A percentile compares a stretch with the other conserved stretches of the same genome.
Conservation (phyloP, 495 filamentous ascomycete species). For the Aspergillus mulundensis region DNA sequence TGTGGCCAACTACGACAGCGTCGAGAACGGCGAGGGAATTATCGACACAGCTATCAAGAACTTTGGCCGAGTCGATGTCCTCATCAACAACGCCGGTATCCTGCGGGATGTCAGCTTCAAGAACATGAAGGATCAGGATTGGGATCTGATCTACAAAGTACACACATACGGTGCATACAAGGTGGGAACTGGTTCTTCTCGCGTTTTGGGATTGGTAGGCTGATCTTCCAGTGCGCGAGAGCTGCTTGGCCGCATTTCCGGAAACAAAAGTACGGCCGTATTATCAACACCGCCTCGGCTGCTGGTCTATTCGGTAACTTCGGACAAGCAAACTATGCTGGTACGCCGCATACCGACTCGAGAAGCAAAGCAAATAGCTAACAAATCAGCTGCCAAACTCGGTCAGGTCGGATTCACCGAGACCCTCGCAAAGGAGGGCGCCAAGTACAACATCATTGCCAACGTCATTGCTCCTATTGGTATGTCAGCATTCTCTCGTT, state of each 20-base stretch:
- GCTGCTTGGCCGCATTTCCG: constrained; percentile 98
- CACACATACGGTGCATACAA: constrained; percentile 96
- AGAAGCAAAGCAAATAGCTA: constrained; percentile 11
- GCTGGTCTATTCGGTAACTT: constrained; percentile 95
- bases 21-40: constrained; percentile 90
- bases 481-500: constrained; percentile 22
- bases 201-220: not conserved
- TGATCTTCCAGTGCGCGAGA: constrained; percentile 62
- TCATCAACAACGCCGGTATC: constrained; percentile 98
- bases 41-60: constrained; percentile 92
- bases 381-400: constrained; percentile 74
- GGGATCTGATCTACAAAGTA: constrained; percentile 91
- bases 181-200: constrained; percentile 30
- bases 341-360: constrained; percentile 28
- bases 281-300: constrained; percentile 95
- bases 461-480: constrained; percentile 94
- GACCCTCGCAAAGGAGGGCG: constrained; percentile 94
- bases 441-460: constrained; percentile 95
- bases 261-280: constrained; percentile 94
- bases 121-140: constrained; percentile 97
- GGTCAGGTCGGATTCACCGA: constrained; percentile 97
- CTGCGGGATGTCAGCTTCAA: constrained; percentile 95
- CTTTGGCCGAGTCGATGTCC: constrained; percentile 89
- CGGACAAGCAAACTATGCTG: constrained; percentile 95
- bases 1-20: constrained; percentile 96